Percentiles rank a stretch among this genome's conserved stretches.
Conservation (phyloP, 2,329 filamentous ascomycete species). For the Calycina marina region DNA sequence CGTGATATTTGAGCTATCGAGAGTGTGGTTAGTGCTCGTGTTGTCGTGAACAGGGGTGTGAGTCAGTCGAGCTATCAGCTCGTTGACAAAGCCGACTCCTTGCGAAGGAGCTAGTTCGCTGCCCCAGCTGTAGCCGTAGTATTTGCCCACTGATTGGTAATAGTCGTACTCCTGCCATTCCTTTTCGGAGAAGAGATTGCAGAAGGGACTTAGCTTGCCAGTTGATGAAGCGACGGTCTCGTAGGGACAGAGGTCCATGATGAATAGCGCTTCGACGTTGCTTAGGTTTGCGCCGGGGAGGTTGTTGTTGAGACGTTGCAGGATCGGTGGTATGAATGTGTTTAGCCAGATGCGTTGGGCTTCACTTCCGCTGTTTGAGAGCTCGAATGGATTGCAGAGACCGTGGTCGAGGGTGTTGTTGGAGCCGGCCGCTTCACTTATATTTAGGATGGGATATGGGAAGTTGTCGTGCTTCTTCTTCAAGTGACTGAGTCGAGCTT, state of each 20-base stretch:
- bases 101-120: constrained; percentile 71
- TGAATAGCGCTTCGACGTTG: constrained; percentile 43
- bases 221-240: constrained; percentile 53
- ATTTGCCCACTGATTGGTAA: constrained; percentile 66
- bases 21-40: constrained; percentile 64
- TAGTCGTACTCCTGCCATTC: constrained; percentile 78
- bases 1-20: constrained; percentile 50
- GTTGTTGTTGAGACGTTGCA: constrained; percentile 51
- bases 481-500: constrained; percentile 26
- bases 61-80: constrained; percentile 72
- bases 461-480: constrained; percentile 26
- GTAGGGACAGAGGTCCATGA: constrained; percentile 89
- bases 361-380: constrained; percentile 31
- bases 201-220: constrained; percentile 54
- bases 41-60: constrained; percentile 50
- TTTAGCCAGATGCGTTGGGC: constrained; percentile 43
- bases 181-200: constrained; percentile 51
- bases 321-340: constrained; percentile 53
- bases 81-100: constrained; percentile 77
- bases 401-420: constrained; percentile 78
- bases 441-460: constrained; percentile 43
- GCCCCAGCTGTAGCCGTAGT: constrained; percentile 66
- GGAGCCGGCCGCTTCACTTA: constrained; percentile 48
- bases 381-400: constrained; percentile 56
- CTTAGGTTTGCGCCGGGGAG: constrained; percentile 55